Percentiles rank a stretch among this genome's conserved stretches.
Evolutionary conservation across 208 protist species (phyloP).

Genomic region (Willaertia magna): DNA sequence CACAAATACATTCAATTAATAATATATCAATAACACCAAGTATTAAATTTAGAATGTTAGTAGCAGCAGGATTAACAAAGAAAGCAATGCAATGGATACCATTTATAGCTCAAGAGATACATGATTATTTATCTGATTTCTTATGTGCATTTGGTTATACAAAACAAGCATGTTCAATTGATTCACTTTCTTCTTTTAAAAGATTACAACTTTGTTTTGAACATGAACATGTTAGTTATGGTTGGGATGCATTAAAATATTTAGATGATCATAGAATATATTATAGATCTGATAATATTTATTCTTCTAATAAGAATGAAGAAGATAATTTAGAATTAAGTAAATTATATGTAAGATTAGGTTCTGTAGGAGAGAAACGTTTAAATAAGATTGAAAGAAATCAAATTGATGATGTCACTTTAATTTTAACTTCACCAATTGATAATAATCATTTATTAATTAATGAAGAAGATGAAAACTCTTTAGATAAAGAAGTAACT

Average conservation of each 20-base stretch:
- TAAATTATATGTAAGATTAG: background rate
- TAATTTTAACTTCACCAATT: background rate
- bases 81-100: background rate
- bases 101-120: background rate
- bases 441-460: background rate
- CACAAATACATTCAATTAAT: background rate
- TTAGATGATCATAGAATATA: background rate
- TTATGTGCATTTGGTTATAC: background rate
- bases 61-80: background rate
- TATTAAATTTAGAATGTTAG: slow-evolving; percentile 8
- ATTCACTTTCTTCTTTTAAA: background rate
- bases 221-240: background rate
- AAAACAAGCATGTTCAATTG: background rate
- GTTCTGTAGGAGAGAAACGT: background rate
- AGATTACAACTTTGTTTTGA: background rate
- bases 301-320: background rate
- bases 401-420: background rate
- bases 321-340: background rate
- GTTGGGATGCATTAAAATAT: background rate
- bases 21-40: background rate
- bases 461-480: background rate
- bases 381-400: background rate
- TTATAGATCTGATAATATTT: background rate
- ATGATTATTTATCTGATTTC: background rate
- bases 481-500: background rate